Conservation (phyloP, 192 early-diverging fungal genomes). For the Podila verticillata region DNA sequence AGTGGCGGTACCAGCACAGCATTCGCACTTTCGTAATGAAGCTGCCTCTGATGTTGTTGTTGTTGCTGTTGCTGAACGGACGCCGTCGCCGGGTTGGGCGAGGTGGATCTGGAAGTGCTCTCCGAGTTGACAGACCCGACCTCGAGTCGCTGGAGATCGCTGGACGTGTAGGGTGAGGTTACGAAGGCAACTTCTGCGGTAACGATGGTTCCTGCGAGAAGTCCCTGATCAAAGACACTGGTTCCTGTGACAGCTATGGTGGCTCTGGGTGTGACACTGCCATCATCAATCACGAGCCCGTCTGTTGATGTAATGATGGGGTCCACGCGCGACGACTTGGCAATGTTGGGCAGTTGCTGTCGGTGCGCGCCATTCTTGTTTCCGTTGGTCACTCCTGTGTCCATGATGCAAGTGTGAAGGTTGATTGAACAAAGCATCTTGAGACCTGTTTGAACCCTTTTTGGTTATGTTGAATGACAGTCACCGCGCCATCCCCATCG, state of each 20-base stretch:
- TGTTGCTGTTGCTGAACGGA: constrained; percentile 21
- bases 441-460: not conserved
- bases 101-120: constrained; percentile 7
- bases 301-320: not conserved
- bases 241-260: constrained; percentile 9
- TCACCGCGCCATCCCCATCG: too few relatives aligned
- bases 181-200: not conserved
- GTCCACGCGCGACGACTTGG: not conserved
- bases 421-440: not conserved
- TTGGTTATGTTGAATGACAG: not conserved
- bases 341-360: too few relatives aligned
- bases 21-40: constrained; percentile 52
- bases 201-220: constrained; percentile 6
- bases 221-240: constrained; percentile 23
- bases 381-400: too few relatives aligned
- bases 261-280: constrained; percentile 27
- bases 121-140: not conserved
- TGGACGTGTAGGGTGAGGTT: not conserved
- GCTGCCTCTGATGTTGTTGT: constrained; percentile 30
- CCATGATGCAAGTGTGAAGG: too few relatives aligned
- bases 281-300: constrained; percentile 18
- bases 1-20: constrained; percentile 85
- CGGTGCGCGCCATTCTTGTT: too few relatives aligned
- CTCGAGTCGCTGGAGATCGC: not conserved
- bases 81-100: constrained; percentile 4